These are phyloP conservation scores for Vitis labrusca DNA, from an alignment of 164 flowering plant genomes.

Conservation along the genomic window DNA sequence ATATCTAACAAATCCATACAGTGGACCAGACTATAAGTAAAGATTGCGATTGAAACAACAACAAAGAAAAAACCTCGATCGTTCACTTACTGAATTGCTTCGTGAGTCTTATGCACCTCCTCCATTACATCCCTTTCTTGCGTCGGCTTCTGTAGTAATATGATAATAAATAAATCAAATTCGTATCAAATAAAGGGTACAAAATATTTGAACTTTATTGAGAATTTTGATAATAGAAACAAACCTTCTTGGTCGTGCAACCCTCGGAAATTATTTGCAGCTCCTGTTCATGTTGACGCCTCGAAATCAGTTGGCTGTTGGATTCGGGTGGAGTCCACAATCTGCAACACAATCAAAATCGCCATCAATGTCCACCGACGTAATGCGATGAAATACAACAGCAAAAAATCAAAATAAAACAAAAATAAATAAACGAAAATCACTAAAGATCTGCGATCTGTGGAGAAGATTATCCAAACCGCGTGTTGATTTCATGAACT, in stretches of 20 bases:
- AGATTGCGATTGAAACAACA: not conserved
- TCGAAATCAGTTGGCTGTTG: conserved; percentile 39
- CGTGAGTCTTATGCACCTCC: conserved; percentile 75
- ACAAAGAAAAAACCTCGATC: not conserved
- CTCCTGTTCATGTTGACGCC: conserved; percentile 62
- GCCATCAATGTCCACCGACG: not conserved
- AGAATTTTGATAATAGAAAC: not conserved
- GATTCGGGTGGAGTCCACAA: conserved; percentile 53
- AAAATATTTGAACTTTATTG: no score
- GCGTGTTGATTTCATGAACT: no score
- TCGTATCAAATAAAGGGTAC: no score
- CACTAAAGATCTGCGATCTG: no score
- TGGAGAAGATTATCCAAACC: no score
- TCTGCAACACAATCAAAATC: conserved; percentile 25
- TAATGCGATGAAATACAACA: not conserved
- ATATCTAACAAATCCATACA: conserved; percentile 35
- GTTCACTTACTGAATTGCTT: conserved; percentile 78
- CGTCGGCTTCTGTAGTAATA: conserved; percentile 31
- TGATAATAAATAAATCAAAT: not conserved
- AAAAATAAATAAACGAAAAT: no score
- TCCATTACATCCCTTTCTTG: conserved; percentile 53
- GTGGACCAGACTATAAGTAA: not conserved
- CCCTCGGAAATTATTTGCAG: conserved; percentile 55
- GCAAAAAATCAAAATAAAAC: not conserved
- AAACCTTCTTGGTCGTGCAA: conserved; percentile 44